These are phyloP conservation scores for Thraustochytrium striatum DNA, from an alignment of 352 stramenopile genomes.

Conservation along the genomic window DNA sequence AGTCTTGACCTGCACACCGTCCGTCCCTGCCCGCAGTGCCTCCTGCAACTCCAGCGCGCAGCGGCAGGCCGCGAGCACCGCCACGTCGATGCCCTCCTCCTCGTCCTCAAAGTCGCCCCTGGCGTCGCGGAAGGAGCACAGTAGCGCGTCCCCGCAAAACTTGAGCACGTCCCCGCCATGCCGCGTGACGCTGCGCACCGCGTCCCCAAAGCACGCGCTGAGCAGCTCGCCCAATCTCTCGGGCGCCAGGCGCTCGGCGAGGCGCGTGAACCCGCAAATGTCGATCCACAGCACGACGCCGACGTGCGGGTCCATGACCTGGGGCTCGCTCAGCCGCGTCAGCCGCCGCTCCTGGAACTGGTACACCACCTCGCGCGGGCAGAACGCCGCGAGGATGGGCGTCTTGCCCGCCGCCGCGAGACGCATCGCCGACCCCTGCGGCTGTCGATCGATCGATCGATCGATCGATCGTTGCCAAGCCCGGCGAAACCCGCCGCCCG, in stretches of 20 bases:
- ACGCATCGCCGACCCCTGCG: no score
- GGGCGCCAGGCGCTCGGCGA: slow-evolving; percentile 5
- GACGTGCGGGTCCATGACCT: slow-evolving; percentile 39
- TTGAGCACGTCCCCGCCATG: slow-evolving; percentile 63
- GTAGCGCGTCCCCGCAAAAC: slow-evolving; percentile 64
- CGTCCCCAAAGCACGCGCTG: neutral
- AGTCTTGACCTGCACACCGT: slow-evolving; percentile 7
- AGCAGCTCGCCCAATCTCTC: slow-evolving; percentile 1
- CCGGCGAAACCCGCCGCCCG: no score
- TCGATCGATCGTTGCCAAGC: no score
- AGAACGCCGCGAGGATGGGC: slow-evolving; percentile 19
- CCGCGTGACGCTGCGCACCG: slow-evolving; percentile 53
- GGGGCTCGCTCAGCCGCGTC: slow-evolving; percentile 19
- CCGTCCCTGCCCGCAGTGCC: neutral
- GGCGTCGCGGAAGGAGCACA: slow-evolving; percentile 55
- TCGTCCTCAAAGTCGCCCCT: neutral
- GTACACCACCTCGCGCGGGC: slow-evolving; percentile 34
- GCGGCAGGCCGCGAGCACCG: slow-evolving; percentile 14
- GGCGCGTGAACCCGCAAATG: slow-evolving; percentile 36
- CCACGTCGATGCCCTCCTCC: slow-evolving; percentile 11
- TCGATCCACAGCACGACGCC: slow-evolving; percentile 45
- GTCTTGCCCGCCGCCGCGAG: slow-evolving; percentile 1
- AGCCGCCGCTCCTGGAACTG: neutral
- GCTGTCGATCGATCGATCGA: no score
- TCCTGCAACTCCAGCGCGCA: slow-evolving; percentile 41